Percentiles rank a stretch among this genome's conserved stretches.
phyloP scores from a whole-genome alignment of 495 filamentous ascomycete genomes.

The Schizothecium vesticola region DNA sequence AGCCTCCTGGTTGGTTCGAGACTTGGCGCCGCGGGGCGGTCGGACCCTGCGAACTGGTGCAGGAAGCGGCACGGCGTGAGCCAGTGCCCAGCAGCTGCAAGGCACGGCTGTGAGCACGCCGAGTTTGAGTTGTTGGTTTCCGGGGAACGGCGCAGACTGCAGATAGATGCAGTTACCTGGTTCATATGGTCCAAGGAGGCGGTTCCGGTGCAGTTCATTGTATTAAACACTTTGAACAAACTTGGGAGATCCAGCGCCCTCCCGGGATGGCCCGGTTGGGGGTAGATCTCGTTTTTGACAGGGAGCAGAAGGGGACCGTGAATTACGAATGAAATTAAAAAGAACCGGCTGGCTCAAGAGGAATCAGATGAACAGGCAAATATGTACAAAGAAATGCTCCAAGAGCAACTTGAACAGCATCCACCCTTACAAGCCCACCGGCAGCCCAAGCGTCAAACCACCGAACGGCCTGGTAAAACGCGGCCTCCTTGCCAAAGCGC shows the following conservation, averaged over 20 bases:
- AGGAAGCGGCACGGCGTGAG: not conserved
- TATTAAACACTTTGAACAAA: not conserved
- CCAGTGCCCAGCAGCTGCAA: not conserved
- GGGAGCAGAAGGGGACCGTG: not conserved
- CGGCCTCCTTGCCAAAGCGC: constrained; percentile 70
- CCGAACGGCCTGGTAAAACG: constrained; percentile 61
- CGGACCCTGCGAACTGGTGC: not conserved
- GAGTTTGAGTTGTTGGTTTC: not conserved
- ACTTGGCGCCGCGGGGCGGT: not conserved
- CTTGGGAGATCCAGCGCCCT: not conserved
- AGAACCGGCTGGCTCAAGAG: not conserved
- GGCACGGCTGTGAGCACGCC: not conserved
- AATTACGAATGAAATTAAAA: not conserved
- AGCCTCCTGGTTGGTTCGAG: not conserved
- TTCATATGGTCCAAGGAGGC: not conserved
- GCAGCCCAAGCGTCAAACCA: constrained; percentile 52
- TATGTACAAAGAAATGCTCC: not conserved
- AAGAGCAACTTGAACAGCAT: not conserved
- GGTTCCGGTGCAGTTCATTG: not conserved
- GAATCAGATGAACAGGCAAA: not conserved
- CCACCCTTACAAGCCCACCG: not conserved
- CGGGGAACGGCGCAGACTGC: not conserved
- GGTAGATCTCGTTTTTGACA: not conserved
- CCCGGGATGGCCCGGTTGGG: not conserved
- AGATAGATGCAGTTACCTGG: not conserved